Evolutionary conservation across 495 filamentous ascomycete genomes (phyloP), one percentile per base, ranked within the genome.

Genomic region (Pseudotulostoma volvatum): DNA sequence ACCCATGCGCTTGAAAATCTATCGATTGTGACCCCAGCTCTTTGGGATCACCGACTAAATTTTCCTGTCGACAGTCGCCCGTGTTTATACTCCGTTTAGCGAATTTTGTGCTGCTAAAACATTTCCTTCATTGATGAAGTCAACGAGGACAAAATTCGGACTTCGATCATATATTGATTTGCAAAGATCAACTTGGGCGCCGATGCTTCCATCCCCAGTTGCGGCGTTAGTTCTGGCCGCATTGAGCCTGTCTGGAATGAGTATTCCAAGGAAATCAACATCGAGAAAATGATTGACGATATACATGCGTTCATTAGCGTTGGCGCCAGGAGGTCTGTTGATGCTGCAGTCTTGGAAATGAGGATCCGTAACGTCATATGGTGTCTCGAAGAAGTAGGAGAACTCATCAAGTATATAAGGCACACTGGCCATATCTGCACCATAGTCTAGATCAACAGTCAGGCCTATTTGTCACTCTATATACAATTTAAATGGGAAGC

Each of bases 371-470:
- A 74, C 66, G 38, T 74, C 73, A 50, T 61, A 86, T 9, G 75
- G 54, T 0, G 76, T 84, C 55, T 84, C 79, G 52, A 82, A 86
- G 48, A 79, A 70, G 53, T 80, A 66, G 38, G 61, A 54, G 54
- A 81, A 86, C 50, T 86, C 76, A 41, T 68, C 51, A 17, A 81
- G 65, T n/a, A 84, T 70, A 54, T 76, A 82, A 0, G 75, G 63
- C 36, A 71, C 65, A 1, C 48, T 43, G 7, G 48, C 36, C 33
- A 63, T 55, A 39, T 69, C 38, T 18, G 66, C 62, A 38, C 76
- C 66, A 44, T 57, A 63, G 46, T 71, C 67, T 57, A 32, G 31
- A 14, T n/a, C 15, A 18, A n/a, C n/a, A n/a, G n/a, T n/a, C n/a
- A n/a, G n/a, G n/a, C n/a, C n/a, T n/a, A n/a, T n/a, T n/a, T n/a